These are phyloP conservation scores for Crassisporium funariophilum DNA, from an alignment of 768 basidiomycete species.

Conservation along the genomic window DNA sequence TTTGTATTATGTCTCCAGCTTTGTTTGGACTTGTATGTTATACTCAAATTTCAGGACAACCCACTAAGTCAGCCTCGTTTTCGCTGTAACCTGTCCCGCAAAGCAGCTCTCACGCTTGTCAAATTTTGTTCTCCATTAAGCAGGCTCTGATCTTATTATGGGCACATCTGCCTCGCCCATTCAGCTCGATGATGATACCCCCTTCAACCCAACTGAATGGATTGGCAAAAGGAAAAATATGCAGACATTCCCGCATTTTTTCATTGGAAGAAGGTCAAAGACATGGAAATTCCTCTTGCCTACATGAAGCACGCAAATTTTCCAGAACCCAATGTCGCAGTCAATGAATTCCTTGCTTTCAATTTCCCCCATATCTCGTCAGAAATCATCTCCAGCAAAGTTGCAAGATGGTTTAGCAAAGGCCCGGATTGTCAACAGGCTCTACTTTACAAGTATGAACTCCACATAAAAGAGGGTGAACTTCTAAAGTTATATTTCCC, in stretches of 20 bases:
- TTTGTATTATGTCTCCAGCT: no score
- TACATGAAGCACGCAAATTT: not conserved
- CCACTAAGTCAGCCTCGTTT: no score
- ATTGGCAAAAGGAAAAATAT: not conserved
- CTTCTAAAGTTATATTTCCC: slow-evolving; percentile 4
- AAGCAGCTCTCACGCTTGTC: no score
- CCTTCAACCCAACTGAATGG: not conserved
- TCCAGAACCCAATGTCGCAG: not conserved
- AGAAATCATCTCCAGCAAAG: slow-evolving; percentile 3
- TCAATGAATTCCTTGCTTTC: not conserved
- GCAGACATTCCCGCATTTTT: not conserved
- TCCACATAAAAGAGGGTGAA: slow-evolving; percentile 1
- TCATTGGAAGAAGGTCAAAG: not conserved
- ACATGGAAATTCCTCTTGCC: not conserved
- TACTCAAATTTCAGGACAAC: no score
- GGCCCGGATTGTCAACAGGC: not conserved
- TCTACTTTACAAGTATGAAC: not conserved
- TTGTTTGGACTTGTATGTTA: not conserved
- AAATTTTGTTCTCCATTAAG: not conserved
- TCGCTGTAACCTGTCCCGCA: no score
- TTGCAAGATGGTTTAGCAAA: slow-evolving; percentile 3
- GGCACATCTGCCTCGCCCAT: not conserved
- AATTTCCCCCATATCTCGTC: not conserved
- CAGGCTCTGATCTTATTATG: not conserved
- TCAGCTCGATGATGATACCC: not conserved